Base-by-base conservation (phyloP, 768 basidiomycete genomes). In the Kwoniella sp. region DNA sequence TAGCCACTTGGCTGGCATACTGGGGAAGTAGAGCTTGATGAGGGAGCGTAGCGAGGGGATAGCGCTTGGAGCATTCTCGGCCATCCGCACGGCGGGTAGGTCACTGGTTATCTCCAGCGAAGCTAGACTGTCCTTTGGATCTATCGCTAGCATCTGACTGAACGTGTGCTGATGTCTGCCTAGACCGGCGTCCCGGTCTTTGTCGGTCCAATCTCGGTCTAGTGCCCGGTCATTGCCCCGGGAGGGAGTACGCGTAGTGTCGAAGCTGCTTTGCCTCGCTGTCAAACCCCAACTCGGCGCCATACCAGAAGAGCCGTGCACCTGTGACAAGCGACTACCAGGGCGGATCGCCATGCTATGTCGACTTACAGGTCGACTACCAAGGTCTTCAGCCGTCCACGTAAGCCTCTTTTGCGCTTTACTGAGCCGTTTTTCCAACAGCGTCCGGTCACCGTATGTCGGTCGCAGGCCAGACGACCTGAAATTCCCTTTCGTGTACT, bases 1-100 rank as follows among this genome's bases (percentile, higher is more conserved):
- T 36, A 88, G 57, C 3, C 79, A 78, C 65, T 92, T 95, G 67
- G 80, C 70, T 0, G 91, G 90, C 23, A 95, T 76, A 0, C 82
- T 82, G 2, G 85, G 86, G 69, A 82, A 84, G 54, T 85, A 78
- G 1, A 56, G 51, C 5, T 39, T 26, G 29, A 74, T 53, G n/a
- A 71, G 50, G 9, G 32, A 26, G 37, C 62, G 28, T 34, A 70
- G 42, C n/a, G 56, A 33, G 10, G 56, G 63, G 17, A 54, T 9
- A 3, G 45, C 29, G 7, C 19, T 33, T 34, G 29, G 23, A 3
- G 17, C 12, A 17, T 41, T n/a, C 3, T 14, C 5, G 25, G 19
- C 28, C 6, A 12, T 25, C 12, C 12, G 20, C 7, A 5, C 20
- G 9, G 41, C 32, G n/a, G 28, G 43, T 10, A 2, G 39, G 27